These are phyloP conservation scores for Rhodosporidiobolus sp. DNA, from an alignment of 768 basidiomycete genomes.

Conservation along the genomic window DNA sequence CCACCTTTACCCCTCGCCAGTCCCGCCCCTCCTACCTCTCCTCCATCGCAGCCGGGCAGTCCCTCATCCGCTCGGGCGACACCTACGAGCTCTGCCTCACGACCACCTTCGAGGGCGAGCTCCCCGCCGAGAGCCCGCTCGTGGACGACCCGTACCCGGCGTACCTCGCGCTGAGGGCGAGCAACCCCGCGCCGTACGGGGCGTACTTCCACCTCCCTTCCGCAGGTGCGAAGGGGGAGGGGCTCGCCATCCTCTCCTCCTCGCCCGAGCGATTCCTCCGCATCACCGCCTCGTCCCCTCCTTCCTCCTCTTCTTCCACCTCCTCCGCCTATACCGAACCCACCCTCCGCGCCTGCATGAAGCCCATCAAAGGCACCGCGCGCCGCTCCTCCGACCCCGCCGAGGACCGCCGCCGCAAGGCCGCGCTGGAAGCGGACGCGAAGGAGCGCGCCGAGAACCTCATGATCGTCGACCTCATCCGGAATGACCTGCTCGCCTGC, in stretches of 20 bases:
- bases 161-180: slow-evolving; percentile 57
- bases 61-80: slow-evolving; percentile 74
- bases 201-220: slow-evolving; percentile 55
- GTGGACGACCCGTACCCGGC: slow-evolving; percentile 49
- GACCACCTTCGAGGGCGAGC: slow-evolving; percentile 34
- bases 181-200: slow-evolving; percentile 86
- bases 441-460: slow-evolving; percentile 96
- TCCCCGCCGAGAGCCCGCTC: slow-evolving; percentile 52
- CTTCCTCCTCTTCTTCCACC: slow-evolving; percentile 47
- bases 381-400: slow-evolving; percentile 54
- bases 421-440: slow-evolving; percentile 56
- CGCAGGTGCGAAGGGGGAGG: slow-evolving; percentile 26
- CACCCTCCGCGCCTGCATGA: slow-evolving; percentile 63
- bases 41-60: slow-evolving; percentile 67
- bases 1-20: slow-evolving; percentile 17
- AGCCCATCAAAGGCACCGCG: slow-evolving; percentile 91
- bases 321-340: slow-evolving; percentile 27
- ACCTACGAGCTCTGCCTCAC: slow-evolving; percentile 93
- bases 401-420: slow-evolving; percentile 62
- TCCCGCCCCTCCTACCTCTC: slow-evolving; percentile 56
- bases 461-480: slow-evolving; percentile 96
- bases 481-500: slow-evolving; percentile 81
- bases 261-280: slow-evolving; percentile 88
- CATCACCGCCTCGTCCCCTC: slow-evolving; percentile 53
- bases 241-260: slow-evolving; percentile 66